These are phyloP conservation scores for Lachancea thermotolerans DNA, from an alignment of 805 yeast species.

Conservation along the genomic window DNA sequence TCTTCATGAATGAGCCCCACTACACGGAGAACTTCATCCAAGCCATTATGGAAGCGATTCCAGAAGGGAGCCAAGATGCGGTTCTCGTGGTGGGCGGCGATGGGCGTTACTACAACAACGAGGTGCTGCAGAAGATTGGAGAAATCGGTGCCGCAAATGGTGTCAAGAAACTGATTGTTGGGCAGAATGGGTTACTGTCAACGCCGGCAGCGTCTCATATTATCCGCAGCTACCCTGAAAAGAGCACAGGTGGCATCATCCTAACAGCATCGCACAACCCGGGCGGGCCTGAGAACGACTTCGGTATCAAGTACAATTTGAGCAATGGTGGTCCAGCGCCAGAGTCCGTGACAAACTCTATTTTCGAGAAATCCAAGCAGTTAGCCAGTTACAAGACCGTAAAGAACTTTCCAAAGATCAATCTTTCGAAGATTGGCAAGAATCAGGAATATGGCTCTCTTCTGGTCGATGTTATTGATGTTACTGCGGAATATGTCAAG, in stretches of 20 bases:
- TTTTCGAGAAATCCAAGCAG: conserved; percentile 59
- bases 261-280: conserved; percentile 97
- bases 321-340: conserved; percentile 99
- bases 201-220: conserved; percentile 97
- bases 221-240: conserved; percentile 56
- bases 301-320: conserved; percentile 93
- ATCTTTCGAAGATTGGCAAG: conserved; percentile 52
- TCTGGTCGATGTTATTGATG: conserved; percentile 73
- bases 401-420: conserved; percentile 54
- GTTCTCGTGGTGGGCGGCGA: conserved; percentile 93
- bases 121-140: conserved; percentile 74
- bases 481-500: conserved; percentile 69
- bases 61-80: conserved; percentile 74
- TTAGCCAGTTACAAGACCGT: conserved; percentile 56
- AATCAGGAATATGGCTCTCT: conserved; percentile 46
- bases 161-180: conserved; percentile 75
- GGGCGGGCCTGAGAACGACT: conserved; percentile 88
- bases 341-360: conserved; percentile 83
- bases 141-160: conserved; percentile 88
- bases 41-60: conserved; percentile 76
- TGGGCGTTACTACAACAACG: conserved; percentile 85
- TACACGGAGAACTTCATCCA: conserved; percentile 95
- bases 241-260: conserved; percentile 89
- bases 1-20: conserved; percentile 62
- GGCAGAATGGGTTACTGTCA: conserved; percentile 80